Conservation (phyloP, 495 filamentous ascomycete genomes). For the Xylaria scruposa region DNA sequence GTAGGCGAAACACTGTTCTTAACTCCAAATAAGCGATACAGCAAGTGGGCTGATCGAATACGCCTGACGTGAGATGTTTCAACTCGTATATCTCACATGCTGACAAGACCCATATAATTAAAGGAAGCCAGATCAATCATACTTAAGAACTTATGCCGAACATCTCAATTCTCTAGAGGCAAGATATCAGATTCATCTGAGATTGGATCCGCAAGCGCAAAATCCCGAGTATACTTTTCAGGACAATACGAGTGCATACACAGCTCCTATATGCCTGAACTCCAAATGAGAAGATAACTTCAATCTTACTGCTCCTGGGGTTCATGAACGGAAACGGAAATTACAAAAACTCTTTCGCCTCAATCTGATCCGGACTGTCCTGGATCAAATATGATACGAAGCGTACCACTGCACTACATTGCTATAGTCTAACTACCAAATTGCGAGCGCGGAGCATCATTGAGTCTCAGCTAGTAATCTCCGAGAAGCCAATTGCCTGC, state of each 20-base stretch:
- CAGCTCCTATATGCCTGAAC: not conserved
- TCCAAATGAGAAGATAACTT: not conserved
- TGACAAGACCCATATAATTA: not conserved
- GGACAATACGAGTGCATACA: not conserved
- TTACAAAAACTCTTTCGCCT: not conserved
- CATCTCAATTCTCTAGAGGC: not conserved
- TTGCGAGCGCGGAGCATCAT: not conserved
- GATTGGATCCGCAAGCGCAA: not conserved
- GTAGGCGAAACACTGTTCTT: not conserved
- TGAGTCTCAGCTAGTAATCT: not conserved
- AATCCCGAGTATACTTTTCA: not conserved
- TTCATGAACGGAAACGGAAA: not conserved
- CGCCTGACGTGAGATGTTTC: not conserved
- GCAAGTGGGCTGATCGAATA: not conserved
- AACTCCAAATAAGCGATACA: not conserved
- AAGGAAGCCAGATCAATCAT: not conserved
- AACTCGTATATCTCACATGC: not conserved
- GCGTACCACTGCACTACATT: not conserved
- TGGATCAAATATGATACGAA: not conserved
- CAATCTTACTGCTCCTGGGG: not conserved
- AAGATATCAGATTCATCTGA: not conserved
- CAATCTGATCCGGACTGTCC: not conserved
- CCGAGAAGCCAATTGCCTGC: not conserved
- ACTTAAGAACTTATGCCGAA: no score
- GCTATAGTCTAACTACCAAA: not conserved